These are phyloP conservation scores for Perilla frutescens DNA, from an alignment of 257 asterid species.

Conservation along the genomic window DNA sequence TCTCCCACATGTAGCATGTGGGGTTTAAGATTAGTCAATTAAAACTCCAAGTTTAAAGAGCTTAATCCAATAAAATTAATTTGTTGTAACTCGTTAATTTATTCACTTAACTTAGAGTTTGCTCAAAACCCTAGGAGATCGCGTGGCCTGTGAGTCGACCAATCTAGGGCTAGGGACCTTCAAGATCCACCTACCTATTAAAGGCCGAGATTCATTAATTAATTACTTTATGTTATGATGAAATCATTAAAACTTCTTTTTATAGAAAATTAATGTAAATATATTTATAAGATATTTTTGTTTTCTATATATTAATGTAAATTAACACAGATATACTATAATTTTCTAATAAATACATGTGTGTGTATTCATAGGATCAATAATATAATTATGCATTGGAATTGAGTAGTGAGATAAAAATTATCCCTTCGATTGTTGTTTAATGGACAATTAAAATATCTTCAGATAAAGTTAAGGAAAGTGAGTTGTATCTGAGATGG, in stretches of 20 bases:
- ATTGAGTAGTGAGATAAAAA: too few relatives aligned
- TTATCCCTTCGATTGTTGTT: slow-evolving; percentile 17
- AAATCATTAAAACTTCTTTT: slow-evolving; percentile 12
- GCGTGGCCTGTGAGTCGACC: slow-evolving; percentile 42
- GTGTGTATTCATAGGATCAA: too few relatives aligned
- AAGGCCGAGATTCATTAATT: neutral
- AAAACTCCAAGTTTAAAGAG: slow-evolving; percentile 42
- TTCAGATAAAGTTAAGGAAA: neutral
- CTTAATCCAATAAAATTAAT: slow-evolving; percentile 68
- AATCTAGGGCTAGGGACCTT: slow-evolving; percentile 32
- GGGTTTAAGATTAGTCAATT: slow-evolving; percentile 61
- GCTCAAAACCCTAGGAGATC: slow-evolving; percentile 51
- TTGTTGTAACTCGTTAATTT: slow-evolving; percentile 36
- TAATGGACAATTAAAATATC: neutral
- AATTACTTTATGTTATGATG: slow-evolving; percentile 9
- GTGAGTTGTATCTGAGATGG: slow-evolving; percentile 27
- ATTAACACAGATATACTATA: neutral
- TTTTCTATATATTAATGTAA: neutral
- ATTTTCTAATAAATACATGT: neutral
- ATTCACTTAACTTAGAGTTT: slow-evolving; percentile 38
- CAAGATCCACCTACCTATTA: slow-evolving; percentile 21
- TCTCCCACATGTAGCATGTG: slow-evolving; percentile 92
- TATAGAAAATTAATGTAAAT: neutral
- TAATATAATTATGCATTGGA: neutral
- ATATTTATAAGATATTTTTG: neutral